Conservation (phyloP, 495 filamentous ascomycete species). For the Penicillium malachiteum region DNA sequence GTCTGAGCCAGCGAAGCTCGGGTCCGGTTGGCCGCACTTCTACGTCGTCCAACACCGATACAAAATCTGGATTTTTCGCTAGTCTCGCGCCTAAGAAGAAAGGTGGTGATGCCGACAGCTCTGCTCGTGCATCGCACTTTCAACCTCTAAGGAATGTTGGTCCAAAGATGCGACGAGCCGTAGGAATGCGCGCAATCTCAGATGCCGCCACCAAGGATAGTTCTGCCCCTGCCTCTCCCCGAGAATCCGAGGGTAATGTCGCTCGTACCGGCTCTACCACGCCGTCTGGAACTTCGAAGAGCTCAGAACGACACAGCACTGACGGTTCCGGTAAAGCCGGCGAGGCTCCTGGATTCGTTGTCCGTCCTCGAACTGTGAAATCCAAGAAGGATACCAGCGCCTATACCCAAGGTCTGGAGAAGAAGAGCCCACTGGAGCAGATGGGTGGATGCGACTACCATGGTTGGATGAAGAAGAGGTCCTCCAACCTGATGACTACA, state of each 20-base stretch:
- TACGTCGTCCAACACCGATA: constrained; percentile 43
- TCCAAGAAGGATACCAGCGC: constrained; percentile 94
- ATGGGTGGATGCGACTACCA: constrained; percentile 87
- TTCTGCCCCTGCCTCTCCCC: constrained; percentile 54
- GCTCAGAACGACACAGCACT: constrained; percentile 71
- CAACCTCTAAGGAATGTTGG: constrained; percentile 36
- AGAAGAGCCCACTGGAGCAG: constrained; percentile 78
- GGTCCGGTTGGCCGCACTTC: constrained; percentile 38
- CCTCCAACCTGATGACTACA: constrained; percentile 88
- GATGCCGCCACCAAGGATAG: constrained; percentile 56
- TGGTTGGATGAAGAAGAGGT: constrained; percentile 99
- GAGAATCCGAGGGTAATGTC: constrained; percentile 68
- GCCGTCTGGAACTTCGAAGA: constrained; percentile 73
- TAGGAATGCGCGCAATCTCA: constrained; percentile 75
- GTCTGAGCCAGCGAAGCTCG: constrained; percentile 43
- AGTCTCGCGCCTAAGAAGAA: constrained; percentile 49
- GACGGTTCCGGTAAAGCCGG: constrained; percentile 61
- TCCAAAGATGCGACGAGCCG: constrained; percentile 50
- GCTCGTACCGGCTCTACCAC: constrained; percentile 81
- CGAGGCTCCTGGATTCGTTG: constrained; percentile 52
- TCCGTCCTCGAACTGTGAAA: constrained; percentile 54
- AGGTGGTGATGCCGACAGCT: constrained; percentile 52
- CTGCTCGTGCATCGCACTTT: constrained; percentile 45
- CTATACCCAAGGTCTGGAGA: constrained; percentile 82
- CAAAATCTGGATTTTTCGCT: constrained; percentile 47